A percentile compares a stretch with the other conserved stretches of the same genome.
Conservation (phyloP, 352 stramenopile genomes). For the Pythium insidiosum region DNA sequence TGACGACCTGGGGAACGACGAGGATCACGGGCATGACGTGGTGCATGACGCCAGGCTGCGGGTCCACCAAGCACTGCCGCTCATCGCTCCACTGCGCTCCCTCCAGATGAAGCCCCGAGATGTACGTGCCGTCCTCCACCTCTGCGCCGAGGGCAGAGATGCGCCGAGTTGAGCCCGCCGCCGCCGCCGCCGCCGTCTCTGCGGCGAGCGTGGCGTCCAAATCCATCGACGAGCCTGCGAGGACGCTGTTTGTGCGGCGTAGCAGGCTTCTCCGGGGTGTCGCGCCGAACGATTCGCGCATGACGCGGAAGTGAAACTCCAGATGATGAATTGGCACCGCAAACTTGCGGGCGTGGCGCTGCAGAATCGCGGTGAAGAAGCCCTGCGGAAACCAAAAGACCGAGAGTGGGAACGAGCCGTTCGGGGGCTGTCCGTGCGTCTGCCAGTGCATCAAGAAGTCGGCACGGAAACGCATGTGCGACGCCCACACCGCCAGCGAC, state of each 20-base stretch:
- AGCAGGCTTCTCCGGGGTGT: conserved; percentile 12
- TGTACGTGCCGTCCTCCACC: conserved; percentile 36
- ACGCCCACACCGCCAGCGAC: conserved; percentile 47
- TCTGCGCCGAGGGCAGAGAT: conserved; percentile 8
- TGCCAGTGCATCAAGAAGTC: conserved; percentile 55
- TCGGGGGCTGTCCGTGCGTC: conserved; percentile 9
- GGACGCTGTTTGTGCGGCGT: conserved; percentile 1
- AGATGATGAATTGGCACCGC: conserved; percentile 64
- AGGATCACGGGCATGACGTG: conserved; percentile 82
- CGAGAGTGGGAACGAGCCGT: conserved; percentile 42
- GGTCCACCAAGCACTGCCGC: conserved; percentile 34
- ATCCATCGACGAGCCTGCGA: conserved; percentile 7
- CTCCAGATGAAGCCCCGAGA: conserved; percentile 62
- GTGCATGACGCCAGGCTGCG: conserved; percentile 47
- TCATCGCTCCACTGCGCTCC: conserved; percentile 57
- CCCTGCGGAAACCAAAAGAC: conserved; percentile 71
- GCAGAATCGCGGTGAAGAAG: conserved; percentile 70
- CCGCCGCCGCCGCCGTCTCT: not conserved
- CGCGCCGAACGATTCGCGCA: conserved; percentile 14
- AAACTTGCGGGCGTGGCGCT: conserved; percentile 65
- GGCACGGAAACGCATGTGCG: conserved; percentile 39
- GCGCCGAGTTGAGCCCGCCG: not conserved
- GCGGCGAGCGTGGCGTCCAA: conserved; percentile 10
- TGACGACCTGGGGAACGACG: conserved; percentile 51
- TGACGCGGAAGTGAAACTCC: conserved; percentile 54